Conservation (phyloP, 2,329 filamentous ascomycete genomes). For the Cladosporium velox region DNA sequence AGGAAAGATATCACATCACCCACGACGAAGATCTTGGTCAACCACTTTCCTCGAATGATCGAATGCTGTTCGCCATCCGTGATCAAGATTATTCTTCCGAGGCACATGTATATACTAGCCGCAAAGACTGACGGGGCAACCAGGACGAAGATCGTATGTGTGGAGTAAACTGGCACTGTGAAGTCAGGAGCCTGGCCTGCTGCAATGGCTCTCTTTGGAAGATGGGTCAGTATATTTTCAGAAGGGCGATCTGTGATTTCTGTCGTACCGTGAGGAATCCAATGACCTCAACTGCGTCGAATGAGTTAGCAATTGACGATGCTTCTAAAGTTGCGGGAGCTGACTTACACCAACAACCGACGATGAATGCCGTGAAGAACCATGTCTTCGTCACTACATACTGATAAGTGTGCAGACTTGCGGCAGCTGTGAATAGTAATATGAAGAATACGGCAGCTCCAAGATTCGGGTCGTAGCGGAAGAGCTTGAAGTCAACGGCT, state of each 20-base stretch:
- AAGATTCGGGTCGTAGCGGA: constrained; percentile 7
- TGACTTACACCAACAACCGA: constrained; percentile 37
- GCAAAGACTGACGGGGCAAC: constrained; percentile 53
- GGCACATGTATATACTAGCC: constrained; percentile 55
- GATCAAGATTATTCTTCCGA: constrained; percentile 50
- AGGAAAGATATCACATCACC: constrained; percentile 57
- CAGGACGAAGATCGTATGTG: constrained; percentile 44
- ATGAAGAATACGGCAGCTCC: constrained; percentile 6
- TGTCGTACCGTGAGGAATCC: neutral
- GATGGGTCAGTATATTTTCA: constrained; percentile 39
- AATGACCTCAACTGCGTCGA: constrained; percentile 1
- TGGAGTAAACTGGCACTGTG: constrained; percentile 27
- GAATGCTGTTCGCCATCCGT: constrained; percentile 42
- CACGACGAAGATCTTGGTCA: constrained; percentile 58
- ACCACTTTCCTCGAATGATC: constrained; percentile 45
- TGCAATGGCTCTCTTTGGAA: constrained; percentile 22
- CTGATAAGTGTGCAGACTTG: constrained; percentile 22
- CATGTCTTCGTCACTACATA: constrained; percentile 50
- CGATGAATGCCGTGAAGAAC: constrained; percentile 52
- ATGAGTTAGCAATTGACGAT: neutral
- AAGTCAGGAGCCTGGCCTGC: constrained; percentile 6
- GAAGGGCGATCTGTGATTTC: no score
- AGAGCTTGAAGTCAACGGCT: constrained; percentile 9
- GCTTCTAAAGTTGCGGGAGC: neutral
- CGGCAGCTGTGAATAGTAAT: neutral